These are phyloP conservation scores for Eryngium alpinum DNA, from an alignment of 140 eudicot genomes.

Conservation along the genomic window DNA sequence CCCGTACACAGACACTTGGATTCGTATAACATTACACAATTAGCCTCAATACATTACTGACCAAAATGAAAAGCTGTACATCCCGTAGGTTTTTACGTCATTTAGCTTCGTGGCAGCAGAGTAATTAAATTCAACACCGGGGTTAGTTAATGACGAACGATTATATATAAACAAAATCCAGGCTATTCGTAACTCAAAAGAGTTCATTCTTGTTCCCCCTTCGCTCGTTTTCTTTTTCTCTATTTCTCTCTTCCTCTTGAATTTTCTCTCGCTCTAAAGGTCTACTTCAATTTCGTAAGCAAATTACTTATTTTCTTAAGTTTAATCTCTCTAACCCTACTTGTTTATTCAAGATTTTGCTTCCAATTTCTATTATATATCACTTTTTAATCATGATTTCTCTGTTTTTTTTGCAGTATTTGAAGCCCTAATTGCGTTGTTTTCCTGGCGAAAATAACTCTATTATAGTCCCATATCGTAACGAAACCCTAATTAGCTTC, in stretches of 20 bases:
- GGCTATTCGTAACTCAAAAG: neutral
- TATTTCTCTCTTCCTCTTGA: neutral
- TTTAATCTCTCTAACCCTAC: neutral
- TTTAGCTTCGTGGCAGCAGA: neutral
- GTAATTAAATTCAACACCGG: neutral
- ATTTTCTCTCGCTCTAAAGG: neutral
- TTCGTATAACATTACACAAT: neutral
- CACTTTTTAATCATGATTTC: neutral
- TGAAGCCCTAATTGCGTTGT: conserved; percentile 10
- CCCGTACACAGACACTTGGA: neutral
- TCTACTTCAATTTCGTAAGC: neutral
- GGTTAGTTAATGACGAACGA: neutral
- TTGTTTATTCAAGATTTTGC: neutral
- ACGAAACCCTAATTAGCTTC: conserved; percentile 1
- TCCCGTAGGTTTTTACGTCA: neutral
- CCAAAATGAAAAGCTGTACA: neutral
- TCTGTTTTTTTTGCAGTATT: neutral
- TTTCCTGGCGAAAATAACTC: neutral
- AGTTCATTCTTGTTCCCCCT: conserved; percentile 4
- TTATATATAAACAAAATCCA: neutral
- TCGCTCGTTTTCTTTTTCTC: neutral
- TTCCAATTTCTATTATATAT: neutral
- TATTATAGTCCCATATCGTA: no score
- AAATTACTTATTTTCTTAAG: neutral
- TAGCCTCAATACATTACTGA: no score